Evolutionary conservation across 2,329 filamentous ascomycete species (phyloP), one percentile per base, ranked within the genome.

Genomic region (Dendrostoma leiphaemia): DNA sequence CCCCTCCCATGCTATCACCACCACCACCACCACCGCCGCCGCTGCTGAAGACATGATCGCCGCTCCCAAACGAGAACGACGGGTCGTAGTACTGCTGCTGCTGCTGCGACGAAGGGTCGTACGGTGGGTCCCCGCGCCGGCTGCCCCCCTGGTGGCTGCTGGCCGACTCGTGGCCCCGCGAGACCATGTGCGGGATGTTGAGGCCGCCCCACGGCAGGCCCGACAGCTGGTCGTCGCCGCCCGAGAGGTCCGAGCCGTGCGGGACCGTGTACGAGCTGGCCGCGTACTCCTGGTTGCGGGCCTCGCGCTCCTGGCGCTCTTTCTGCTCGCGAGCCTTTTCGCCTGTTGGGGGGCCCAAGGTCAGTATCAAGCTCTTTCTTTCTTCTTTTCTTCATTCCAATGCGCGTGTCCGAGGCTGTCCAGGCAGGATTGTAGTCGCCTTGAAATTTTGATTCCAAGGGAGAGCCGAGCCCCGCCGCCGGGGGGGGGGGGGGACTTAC

Each of bases 201-300:
- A 89, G 69, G 19, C 85, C 80, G 32, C 88, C 88, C 88, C 87
- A 91, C 0, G 88, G 88, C 3, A 90, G 72, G 0, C 88, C 88
- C 0, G 85, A 84, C 6, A 83, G 74, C 3, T 83, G 75, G 12
- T 80, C 75, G 32, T 71, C 63, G 46, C 80, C 78, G 21, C 19
- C 34, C 53, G 32, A 28, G 32, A 88, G 74, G 37, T 88, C 83
- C 13, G 75, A 71, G 3, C 83, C 74, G 19, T 79, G 76, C 0
- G 85, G 83, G 1, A 84, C 78, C 15, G 77, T 76, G 65, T 91
- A 91, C 56, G 81, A 79, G 65, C 81, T 81, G 40, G 79, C 82
- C 3, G 88, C 88, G 54, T 83, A 74, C 53, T 83, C 74, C 64
- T 80, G 77, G 64, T 91, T 88, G 55, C 83, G 80, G 17, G 75